Evolutionary conservation across 148 eudicot species (phyloP), one percentile per base, ranked within the genome.

Genomic region (Camellia granthamiana): DNA sequence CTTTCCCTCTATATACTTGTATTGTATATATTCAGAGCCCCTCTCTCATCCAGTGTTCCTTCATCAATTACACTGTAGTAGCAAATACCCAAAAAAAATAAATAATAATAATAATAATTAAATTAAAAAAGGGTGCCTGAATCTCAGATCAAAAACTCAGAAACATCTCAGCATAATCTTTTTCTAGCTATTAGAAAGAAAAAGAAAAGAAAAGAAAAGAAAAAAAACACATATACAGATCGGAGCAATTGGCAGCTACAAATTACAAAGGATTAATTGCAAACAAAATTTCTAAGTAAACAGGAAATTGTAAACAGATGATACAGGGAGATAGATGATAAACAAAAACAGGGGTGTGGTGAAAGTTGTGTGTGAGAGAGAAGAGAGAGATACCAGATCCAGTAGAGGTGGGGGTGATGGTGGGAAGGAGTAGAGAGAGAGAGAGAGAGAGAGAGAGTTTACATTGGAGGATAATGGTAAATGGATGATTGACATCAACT

Each of bases 41-140:
- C 76, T 84, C 81, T 74, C 84, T 63, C 82, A 78, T 76, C 67
- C 74, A 69, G 75, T 74, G 68, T 54, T 76, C 82, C 79, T 73
- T 86, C 81, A 82, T 82, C 73, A 82, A 82, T 16, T 30, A 72
- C 44, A n/a, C 7, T 62, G 62, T 46, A 43, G 49, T 69, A 69
- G 43, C 8, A 69, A 44, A 44, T 5, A 49, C 52, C 52, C 73
- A 69, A 69, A 69, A 69, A 49, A 43, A 63, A 62, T 41, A 3
- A 44, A n/a, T n/a, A n/a, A n/a, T n/a, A n/a, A n/a, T n/a, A n/a
- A n/a, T n/a, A n/a, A n/a, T n/a, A n/a, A 69, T 10, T 44, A 69
- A 49, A 15, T 47, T 4, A 47, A 3, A 14, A 43, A 43, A 44
- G 41, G 54, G 52, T 30, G 38, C 30, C 54, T 44, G 4, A 69